These are phyloP conservation scores for Akanthomyces lecanii DNA, from an alignment of 2,329 filamentous ascomycete genomes.

Conservation along the genomic window DNA sequence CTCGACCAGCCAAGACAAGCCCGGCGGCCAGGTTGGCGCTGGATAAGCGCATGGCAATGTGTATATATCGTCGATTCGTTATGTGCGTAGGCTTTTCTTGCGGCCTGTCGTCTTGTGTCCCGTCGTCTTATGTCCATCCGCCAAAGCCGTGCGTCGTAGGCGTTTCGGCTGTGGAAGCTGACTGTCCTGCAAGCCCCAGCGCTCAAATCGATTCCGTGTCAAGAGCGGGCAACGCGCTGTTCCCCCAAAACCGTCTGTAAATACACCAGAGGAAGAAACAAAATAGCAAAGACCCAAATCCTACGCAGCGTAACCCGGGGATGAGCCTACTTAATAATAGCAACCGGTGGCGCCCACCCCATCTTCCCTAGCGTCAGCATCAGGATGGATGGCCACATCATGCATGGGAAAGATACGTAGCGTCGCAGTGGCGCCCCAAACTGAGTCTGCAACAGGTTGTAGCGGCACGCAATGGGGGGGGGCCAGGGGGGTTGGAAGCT, in stretches of 20 bases:
- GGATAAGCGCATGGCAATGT: neutral
- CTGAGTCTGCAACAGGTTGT: conserved; percentile 6
- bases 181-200: neutral
- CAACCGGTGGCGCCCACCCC: neutral
- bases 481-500: neutral
- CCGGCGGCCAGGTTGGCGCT: conserved; percentile 9
- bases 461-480: neutral
- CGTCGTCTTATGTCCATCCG: neutral
- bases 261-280: neutral
- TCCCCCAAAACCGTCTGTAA: too few species aligned
- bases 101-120: neutral
- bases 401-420: conserved; percentile 1
- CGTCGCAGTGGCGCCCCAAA: conserved; percentile 10
- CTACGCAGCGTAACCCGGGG: neutral
- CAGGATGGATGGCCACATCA: conserved; percentile 10
- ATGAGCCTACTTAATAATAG: conserved; percentile 2
- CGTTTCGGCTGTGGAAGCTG: neutral
- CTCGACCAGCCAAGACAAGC: conserved; percentile 1
- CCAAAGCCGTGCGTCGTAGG: neutral
- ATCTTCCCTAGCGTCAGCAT: conserved; percentile 10
- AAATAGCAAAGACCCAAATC: neutral
- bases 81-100: neutral
- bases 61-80: neutral
- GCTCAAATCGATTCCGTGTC: neutral
- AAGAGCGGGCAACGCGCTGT: neutral